A percentile compares a stretch with the other conserved stretches of the same genome.
These are phyloP conservation scores for Pseudogymnoascus verrucosus DNA, from an alignment of 2,329 filamentous ascomycete species.

Conservation along the genomic window DNA sequence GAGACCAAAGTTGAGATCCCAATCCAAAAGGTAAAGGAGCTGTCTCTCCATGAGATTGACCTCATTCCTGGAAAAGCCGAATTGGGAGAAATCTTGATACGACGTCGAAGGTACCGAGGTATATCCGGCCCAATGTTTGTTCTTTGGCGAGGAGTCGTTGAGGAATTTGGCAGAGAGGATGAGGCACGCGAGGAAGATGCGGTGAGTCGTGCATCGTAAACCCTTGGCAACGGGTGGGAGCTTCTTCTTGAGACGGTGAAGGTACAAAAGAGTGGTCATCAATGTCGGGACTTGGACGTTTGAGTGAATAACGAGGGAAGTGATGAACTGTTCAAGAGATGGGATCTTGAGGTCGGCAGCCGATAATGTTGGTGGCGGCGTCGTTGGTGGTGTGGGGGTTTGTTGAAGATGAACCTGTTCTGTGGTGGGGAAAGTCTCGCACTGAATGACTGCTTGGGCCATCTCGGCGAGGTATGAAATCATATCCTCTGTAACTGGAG, in stretches of 20 bases:
- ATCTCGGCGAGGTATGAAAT: slow-evolving; percentile 68
- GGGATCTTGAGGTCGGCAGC: slow-evolving; percentile 54
- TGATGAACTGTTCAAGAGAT: slow-evolving; percentile 83
- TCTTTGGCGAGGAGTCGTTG: slow-evolving; percentile 98
- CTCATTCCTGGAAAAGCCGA: slow-evolving; percentile 89
- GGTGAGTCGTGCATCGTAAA: slow-evolving; percentile 91
- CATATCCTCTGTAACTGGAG: slow-evolving; percentile 68
- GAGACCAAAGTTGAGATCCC: slow-evolving; percentile 80
- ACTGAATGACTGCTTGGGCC: slow-evolving; percentile 70
- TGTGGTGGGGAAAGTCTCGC: slow-evolving; percentile 54
- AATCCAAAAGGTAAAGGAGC: slow-evolving; percentile 86
- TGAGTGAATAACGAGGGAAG: slow-evolving; percentile 79
- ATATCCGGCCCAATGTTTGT: slow-evolving; percentile 99
- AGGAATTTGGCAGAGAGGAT: slow-evolving; percentile 92
- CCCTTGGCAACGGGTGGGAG: slow-evolving; percentile 93
- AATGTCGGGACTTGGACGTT: slow-evolving; percentile 96
- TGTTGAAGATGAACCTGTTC: slow-evolving; percentile 24
- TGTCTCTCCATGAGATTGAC: slow-evolving; percentile 99
- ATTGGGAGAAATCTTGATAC: slow-evolving; percentile 44
- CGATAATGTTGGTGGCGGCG: slow-evolving; percentile 33
- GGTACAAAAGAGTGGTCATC: slow-evolving; percentile 94
- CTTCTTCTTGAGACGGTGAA: slow-evolving; percentile 71
- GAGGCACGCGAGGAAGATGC: slow-evolving; percentile 87
- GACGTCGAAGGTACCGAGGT: slow-evolving; percentile 65
- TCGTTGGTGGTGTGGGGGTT: slow-evolving; percentile 33